phyloP scores from a whole-genome alignment of 805 yeast species.

The Lipomyces kockii region DNA sequence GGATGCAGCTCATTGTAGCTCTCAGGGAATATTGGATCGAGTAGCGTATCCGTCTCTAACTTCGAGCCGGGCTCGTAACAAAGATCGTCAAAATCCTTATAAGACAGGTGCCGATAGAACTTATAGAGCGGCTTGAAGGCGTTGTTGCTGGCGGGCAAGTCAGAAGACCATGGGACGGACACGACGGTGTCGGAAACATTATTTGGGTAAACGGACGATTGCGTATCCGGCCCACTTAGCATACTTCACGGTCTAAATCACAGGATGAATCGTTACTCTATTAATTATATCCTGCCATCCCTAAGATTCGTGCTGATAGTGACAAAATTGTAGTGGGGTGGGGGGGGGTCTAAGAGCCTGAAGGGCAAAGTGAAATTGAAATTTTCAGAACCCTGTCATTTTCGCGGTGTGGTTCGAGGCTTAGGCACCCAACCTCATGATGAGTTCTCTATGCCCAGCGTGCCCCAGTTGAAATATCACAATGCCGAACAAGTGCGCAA shows the following conservation, averaged over 20 bases:
- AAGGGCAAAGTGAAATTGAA: too few species aligned
- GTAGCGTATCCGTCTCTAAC: constrained; percentile 7
- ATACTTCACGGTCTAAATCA: background rate
- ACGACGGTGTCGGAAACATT: background rate
- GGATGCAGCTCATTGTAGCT: constrained; percentile 15
- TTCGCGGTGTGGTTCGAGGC: too few species aligned
- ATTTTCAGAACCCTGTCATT: too few species aligned
- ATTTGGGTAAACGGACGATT: background rate
- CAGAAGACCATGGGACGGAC: background rate
- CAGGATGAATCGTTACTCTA: background rate
- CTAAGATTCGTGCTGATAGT: too few species aligned
- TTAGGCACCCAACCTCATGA: too few species aligned
- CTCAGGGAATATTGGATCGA: constrained; percentile 17
- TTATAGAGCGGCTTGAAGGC: constrained; percentile 33
- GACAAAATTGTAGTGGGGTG: too few species aligned
- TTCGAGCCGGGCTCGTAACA: constrained; percentile 7
- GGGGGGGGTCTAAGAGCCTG: too few species aligned
- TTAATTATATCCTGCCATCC: too few species aligned
- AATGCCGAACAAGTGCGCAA: too few species aligned
- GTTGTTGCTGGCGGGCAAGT: constrained; percentile 7
- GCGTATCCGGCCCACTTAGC: background rate
- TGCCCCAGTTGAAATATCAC: too few species aligned
- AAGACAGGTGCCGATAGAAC: constrained; percentile 23
- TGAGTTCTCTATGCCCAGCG: too few species aligned
- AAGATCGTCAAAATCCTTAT: constrained; percentile 13